A percentile compares a stretch with the other conserved stretches of the same genome.
phyloP scores from a whole-genome alignment of 2,329 filamentous ascomycete genomes.

The Pyrenophora graminea region DNA sequence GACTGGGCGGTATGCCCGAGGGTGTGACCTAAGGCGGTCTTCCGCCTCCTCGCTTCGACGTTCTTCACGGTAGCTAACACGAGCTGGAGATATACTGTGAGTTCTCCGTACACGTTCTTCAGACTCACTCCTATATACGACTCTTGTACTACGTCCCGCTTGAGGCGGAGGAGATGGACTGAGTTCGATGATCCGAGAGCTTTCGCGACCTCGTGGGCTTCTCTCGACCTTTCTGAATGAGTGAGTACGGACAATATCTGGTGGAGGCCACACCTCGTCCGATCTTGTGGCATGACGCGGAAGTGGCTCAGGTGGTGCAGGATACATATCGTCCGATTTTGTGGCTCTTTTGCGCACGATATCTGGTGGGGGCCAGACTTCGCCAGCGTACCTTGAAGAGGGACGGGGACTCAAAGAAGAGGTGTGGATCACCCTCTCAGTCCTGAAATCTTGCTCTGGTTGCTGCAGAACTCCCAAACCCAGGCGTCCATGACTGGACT shows the following conservation, averaged over 20 bases:
- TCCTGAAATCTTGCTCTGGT: conserved; percentile 11
- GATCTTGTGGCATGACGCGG: conserved; percentile 9
- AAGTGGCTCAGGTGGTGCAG: conserved; percentile 3
- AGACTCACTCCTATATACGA: conserved; percentile 23
- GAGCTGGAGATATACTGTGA: conserved; percentile 19
- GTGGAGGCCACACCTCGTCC: conserved; percentile 30
- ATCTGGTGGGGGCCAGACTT: conserved; percentile 26
- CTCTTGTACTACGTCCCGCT: conserved; percentile 16
- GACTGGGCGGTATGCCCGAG: conserved; percentile 29
- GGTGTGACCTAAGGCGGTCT: conserved; percentile 31
- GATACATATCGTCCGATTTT: background rate
- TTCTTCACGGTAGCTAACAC: conserved; percentile 7
- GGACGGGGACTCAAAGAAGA: conserved; percentile 29
- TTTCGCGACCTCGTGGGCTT: conserved; percentile 11
- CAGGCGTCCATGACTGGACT: conserved; percentile 27
- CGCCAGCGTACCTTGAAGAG: conserved; percentile 21
- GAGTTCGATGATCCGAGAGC: conserved; percentile 29
- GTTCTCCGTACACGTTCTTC: conserved; percentile 17
- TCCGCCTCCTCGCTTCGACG: conserved; percentile 26
- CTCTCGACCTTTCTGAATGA: conserved; percentile 19
- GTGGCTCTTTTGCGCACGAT: conserved; percentile 14
- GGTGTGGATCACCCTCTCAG: conserved; percentile 16
- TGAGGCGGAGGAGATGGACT: conserved; percentile 32
- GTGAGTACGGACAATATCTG: conserved; percentile 31
- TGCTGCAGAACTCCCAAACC: conserved; percentile 33